A percentile compares a stretch with the other conserved stretches of the same genome.
These are phyloP conservation scores for Escovopsis weberi DNA, from an alignment of 2,329 filamentous ascomycete species.

Conservation along the genomic window DNA sequence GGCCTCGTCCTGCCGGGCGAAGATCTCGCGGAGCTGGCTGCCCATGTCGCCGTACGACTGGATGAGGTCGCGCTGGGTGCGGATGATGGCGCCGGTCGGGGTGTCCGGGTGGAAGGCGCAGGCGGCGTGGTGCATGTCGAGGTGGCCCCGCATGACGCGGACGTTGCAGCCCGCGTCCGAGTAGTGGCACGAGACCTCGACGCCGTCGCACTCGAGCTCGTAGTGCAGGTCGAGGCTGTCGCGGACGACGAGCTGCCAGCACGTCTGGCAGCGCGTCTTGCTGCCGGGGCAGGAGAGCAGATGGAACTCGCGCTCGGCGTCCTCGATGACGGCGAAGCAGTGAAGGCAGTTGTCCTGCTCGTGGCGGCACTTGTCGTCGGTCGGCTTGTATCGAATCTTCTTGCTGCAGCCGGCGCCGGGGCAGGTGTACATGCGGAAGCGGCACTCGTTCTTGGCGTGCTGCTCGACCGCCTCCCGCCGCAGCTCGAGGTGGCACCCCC, in stretches of 20 bases:
- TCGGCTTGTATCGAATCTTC: conserved; percentile 35
- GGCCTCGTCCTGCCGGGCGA: conserved; percentile 19
- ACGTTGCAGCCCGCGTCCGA: conserved; percentile 22
- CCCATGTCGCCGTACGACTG: conserved; percentile 23
- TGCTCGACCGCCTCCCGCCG: conserved; percentile 39
- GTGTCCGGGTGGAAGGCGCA: conserved; percentile 38
- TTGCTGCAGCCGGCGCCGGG: conserved; percentile 37
- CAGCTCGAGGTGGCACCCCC: conserved; percentile 36
- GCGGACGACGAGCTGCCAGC: conserved; percentile 28
- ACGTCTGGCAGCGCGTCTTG: conserved; percentile 34
- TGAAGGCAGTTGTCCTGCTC: conserved; percentile 35
- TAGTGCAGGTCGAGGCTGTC: conserved; percentile 32
- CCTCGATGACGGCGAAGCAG: conserved; percentile 35
- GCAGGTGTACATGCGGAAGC: conserved; percentile 41
- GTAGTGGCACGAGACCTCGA: conserved; percentile 33
- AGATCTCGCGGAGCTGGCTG: conserved; percentile 21
- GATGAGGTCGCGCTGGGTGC: conserved; percentile 33
- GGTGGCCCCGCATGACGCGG: conserved; percentile 18
- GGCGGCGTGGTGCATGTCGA: conserved; percentile 29
- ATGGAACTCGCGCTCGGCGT: conserved; percentile 24
- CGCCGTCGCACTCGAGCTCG: conserved; percentile 34
- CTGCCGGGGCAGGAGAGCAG: conserved; percentile 29
- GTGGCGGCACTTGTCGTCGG: conserved; percentile 40
- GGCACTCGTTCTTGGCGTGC: conserved; percentile 43
- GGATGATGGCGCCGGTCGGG: conserved; percentile 36